Percentiles rank a stretch among this genome's conserved stretches.
Evolutionary conservation across 1,284 basidiomycete species (phyloP).

Genomic region (Leccinum angustisporum): DNA sequence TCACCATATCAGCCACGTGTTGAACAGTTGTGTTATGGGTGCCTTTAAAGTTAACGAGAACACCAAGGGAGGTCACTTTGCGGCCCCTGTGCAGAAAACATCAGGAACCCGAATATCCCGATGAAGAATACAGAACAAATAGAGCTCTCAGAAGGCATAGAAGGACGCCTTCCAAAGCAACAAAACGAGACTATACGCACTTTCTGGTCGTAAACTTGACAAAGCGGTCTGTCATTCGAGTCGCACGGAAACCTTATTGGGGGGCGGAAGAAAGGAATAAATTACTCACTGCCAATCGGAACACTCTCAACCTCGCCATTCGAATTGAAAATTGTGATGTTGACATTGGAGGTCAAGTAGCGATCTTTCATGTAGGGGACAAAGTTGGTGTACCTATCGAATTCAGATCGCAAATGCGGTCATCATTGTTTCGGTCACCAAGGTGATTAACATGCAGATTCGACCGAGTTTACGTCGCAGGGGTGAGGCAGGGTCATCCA

Average conservation of each 20-base stretch:
- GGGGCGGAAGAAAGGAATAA: not conserved
- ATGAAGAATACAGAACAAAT: not conserved
- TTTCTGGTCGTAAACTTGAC: constrained; percentile 75
- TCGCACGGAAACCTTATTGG: not conserved
- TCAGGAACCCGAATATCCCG: not conserved
- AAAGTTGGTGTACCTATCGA: constrained; percentile 65
- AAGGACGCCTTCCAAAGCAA: not conserved
- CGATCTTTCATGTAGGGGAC: constrained; percentile 70
- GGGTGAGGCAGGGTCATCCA: not conserved
- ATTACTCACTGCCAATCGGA: constrained; percentile 59
- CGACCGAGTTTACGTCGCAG: not conserved
- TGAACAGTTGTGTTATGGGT: constrained; percentile 74
- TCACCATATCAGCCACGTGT: constrained; percentile 69
- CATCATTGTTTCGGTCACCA: not conserved
- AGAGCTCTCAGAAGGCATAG: not conserved
- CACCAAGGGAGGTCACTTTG: constrained; percentile 62
- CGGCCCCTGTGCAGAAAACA: constrained; percentile 45
- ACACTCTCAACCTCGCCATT: constrained; percentile 50
- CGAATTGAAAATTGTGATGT: constrained; percentile 69
- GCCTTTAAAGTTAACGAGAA: constrained; percentile 71
- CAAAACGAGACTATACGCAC: constrained; percentile 40
- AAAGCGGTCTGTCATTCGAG: constrained; percentile 49
- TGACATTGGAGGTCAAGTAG: constrained; percentile 82
- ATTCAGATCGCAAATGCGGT: not conserved
- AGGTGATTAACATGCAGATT: not conserved